A percentile compares a stretch with the other conserved stretches of the same genome.
Conservation (phyloP, 2,329 filamentous ascomycete species). For the Verticillium tricorpus region DNA sequence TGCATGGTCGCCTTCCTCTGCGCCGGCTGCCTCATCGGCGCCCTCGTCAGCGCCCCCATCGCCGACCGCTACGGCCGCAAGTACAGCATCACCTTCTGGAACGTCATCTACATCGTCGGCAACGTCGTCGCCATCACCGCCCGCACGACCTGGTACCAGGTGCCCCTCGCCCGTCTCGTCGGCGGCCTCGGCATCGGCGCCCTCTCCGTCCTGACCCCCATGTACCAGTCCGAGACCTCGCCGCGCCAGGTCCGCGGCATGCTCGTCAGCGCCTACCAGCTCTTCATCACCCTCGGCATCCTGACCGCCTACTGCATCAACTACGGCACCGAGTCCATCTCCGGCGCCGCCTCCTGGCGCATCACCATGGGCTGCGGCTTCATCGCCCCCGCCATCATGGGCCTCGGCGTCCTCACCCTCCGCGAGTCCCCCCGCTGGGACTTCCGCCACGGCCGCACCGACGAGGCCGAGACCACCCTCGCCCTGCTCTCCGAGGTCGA, state of each 20-base stretch:
- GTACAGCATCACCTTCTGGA: conserved; percentile 56
- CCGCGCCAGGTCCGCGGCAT: conserved; percentile 61
- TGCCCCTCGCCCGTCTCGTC: conserved; percentile 59
- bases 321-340: conserved; percentile 49
- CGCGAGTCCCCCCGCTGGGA: conserved; percentile 52
- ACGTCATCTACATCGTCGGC: conserved; percentile 59
- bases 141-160: conserved; percentile 53
- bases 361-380: conserved; percentile 56
- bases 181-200: conserved; percentile 63
- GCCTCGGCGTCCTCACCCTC: conserved; percentile 44
- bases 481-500: conserved; percentile 39
- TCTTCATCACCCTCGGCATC: conserved; percentile 67
- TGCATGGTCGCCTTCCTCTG: conserved; percentile 60
- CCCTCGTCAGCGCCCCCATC: conserved; percentile 53
- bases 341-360: conserved; percentile 52
- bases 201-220: conserved; percentile 59
- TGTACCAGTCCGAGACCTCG: conserved; percentile 65
- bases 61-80: conserved; percentile 59
- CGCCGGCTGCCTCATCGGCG: conserved; percentile 55
- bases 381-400: conserved; percentile 49
- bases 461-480: conserved; percentile 44
- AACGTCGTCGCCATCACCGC: conserved; percentile 61
- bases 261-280: conserved; percentile 61
- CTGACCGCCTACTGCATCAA: conserved; percentile 55
- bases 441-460: conserved; percentile 39